Conservation (phyloP, 1,284 basidiomycete genomes). For the Tilletiopsis washingtonensis region DNA sequence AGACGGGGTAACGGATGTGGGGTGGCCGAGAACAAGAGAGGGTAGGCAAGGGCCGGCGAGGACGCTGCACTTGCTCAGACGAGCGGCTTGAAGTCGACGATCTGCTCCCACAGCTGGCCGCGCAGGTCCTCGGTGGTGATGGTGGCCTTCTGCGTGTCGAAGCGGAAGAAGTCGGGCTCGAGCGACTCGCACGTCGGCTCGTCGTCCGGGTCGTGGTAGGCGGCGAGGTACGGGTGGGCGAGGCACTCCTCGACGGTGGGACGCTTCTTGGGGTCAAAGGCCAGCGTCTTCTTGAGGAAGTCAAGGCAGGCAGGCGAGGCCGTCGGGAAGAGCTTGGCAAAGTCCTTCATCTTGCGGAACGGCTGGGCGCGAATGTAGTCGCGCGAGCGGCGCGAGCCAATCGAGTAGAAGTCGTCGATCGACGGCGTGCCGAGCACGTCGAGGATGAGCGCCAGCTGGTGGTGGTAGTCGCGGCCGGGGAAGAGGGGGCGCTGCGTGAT, state of each 20-base stretch:
- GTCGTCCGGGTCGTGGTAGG: conserved; percentile 42
- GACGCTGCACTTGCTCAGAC: conserved; percentile 6
- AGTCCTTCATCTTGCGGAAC: conserved; percentile 62
- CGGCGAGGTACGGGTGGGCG: conserved; percentile 36
- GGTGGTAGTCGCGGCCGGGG: conserved; percentile 89
- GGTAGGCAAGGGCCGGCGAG: too few relatives aligned
- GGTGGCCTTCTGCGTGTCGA: conserved; percentile 27
- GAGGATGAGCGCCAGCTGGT: conserved; percentile 81
- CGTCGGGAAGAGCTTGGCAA: conserved; percentile 15
- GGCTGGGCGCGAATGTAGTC: conserved; percentile 72
- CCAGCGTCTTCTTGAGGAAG: conserved; percentile 81
- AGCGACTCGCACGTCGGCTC: conserved; percentile 33
- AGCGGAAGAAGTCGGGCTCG: conserved; percentile 26
- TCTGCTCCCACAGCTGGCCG: conserved; percentile 36
- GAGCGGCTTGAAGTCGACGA: conserved; percentile 26
- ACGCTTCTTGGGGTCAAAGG: conserved; percentile 51
- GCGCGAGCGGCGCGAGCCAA: conserved; percentile 72
- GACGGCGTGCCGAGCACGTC: conserved; percentile 88
- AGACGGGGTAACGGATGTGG: too few relatives aligned
- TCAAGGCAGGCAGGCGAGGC: conserved; percentile 60
- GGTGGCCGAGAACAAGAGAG: too few relatives aligned
- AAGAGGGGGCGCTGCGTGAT: conserved; percentile 85
- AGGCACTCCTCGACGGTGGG: conserved; percentile 44
- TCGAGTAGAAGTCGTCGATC: conserved; percentile 81
- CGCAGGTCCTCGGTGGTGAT: conserved; percentile 32